A percentile compares a stretch with the other conserved stretches of the same genome.
phyloP scores from a whole-genome alignment of 352 stramenopile genomes.

The Aphanomyces stellatus region DNA sequence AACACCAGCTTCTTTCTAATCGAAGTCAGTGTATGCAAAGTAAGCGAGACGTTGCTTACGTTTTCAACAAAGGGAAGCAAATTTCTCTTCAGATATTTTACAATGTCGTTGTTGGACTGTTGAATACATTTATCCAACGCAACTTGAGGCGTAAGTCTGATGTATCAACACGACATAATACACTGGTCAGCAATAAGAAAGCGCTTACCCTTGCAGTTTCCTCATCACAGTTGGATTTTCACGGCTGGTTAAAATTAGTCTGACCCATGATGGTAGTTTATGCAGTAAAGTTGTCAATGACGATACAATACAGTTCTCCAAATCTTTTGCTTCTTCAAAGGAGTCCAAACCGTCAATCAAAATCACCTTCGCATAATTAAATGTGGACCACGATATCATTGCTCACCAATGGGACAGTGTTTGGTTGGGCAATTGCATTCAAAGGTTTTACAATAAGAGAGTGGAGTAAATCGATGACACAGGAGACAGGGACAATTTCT shows the following conservation, averaged over 20 bases:
- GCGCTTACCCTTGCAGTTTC: slow-evolving; percentile 45
- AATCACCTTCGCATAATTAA: slow-evolving; percentile 31
- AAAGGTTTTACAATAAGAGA: slow-evolving; percentile 52
- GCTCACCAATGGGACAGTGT: slow-evolving; percentile 6
- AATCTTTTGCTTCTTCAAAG: slow-evolving; percentile 13
- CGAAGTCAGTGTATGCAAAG: too few species aligned
- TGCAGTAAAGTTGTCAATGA: slow-evolving; percentile 39
- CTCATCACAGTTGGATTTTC: slow-evolving; percentile 46
- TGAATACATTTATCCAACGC: slow-evolving; percentile 15
- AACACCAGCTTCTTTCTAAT: too few species aligned
- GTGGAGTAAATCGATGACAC: slow-evolving; percentile 39
- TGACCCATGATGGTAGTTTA: slow-evolving; percentile 55
- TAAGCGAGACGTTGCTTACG: background rate
- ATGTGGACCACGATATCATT: background rate
- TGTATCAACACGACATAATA: background rate
- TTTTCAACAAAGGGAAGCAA: slow-evolving; percentile 4
- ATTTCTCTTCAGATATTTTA: background rate
- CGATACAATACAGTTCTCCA: slow-evolving; percentile 52
- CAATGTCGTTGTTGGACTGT: slow-evolving; percentile 7
- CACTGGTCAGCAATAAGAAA: background rate
- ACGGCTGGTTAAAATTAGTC: slow-evolving; percentile 52
- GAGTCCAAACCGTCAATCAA: slow-evolving; percentile 56
- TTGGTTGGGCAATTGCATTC: slow-evolving; percentile 47
- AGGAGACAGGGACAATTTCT: slow-evolving; percentile 66
- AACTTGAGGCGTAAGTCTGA: slow-evolving; percentile 4